Percentiles rank a stretch among this genome's conserved stretches.
These are phyloP conservation scores for Aspergillus thermomutatus DNA, from an alignment of 2,329 filamentous ascomycete genomes.

Conservation along the genomic window DNA sequence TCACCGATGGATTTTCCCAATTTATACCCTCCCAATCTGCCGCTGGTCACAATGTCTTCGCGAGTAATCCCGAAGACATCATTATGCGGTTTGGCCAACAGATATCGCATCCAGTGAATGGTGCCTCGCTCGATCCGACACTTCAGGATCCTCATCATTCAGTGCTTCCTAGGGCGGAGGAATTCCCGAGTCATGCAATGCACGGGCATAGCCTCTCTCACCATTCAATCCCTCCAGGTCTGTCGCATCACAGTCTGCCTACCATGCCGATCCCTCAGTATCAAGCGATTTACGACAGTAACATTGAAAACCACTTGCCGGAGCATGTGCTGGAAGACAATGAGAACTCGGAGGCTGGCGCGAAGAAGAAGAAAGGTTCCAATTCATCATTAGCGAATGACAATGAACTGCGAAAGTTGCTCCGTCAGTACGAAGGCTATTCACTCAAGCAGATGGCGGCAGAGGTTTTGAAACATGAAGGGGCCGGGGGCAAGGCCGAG, in stretches of 20 bases:
- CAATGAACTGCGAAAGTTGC: conserved; percentile 46
- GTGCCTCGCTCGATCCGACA: conserved; percentile 34
- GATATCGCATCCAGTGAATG: conserved; percentile 36
- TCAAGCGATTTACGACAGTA: conserved; percentile 39
- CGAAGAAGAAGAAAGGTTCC: conserved; percentile 45
- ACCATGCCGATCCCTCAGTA: conserved; percentile 36
- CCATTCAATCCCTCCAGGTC: conserved; percentile 34
- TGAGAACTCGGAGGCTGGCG: conserved; percentile 42
- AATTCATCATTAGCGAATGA: conserved; percentile 49
- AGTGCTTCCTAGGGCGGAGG: conserved; percentile 35
- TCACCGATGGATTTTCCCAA: conserved; percentile 37
- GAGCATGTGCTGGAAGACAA: conserved; percentile 40
- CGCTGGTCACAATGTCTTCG: conserved; percentile 35
- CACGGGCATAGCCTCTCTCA: conserved; percentile 33
- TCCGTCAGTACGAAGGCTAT: conserved; percentile 47
- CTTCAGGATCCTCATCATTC: conserved; percentile 37
- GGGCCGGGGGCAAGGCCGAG: conserved; percentile 48
- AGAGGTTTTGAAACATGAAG: conserved; percentile 49
- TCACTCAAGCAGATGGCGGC: conserved; percentile 46
- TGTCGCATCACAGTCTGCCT: conserved; percentile 31
- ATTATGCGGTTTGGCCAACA: conserved; percentile 45
- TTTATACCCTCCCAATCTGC: conserved; percentile 36
- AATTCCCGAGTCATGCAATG: conserved; percentile 35
- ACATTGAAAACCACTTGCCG: conserved; percentile 41
- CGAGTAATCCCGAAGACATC: conserved; percentile 43